phyloP scores from a whole-genome alignment of 306 rosid genomes.

The cucumber (Cucumis sativus) region DNA sequence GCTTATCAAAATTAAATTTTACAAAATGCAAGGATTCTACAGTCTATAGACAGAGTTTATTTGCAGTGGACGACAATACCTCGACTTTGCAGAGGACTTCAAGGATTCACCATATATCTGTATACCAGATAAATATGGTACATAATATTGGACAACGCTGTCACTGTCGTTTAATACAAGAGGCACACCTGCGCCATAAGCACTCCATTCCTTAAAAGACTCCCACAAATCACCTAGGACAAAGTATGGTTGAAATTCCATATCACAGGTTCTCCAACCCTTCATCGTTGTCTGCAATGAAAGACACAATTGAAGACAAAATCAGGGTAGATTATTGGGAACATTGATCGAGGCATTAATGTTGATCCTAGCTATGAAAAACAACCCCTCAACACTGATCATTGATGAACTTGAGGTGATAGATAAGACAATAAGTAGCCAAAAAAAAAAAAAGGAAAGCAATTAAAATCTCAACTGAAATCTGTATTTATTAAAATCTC shows the following conservation, averaged over 20 bases:
- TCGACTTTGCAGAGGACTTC: conserved; percentile 35
- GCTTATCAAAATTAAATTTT: neutral
- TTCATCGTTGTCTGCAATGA: conserved; percentile 46
- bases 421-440: neutral
- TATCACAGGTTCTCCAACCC: conserved; percentile 30
- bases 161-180: conserved; percentile 59
- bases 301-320: neutral
- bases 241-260: conserved; percentile 58
- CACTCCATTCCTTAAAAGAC: conserved; percentile 87
- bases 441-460: neutral
- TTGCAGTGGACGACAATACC: conserved; percentile 26
- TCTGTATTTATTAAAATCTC: neutral
- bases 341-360: neutral
- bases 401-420: neutral
- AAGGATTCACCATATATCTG: conserved; percentile 47
- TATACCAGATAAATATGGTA: conserved; percentile 74
- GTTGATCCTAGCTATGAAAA: neutral
- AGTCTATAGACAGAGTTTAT: neutral
- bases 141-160: conserved; percentile 71
- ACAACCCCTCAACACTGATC: neutral
- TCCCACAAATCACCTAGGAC: conserved; percentile 81
- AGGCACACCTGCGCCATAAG: conserved; percentile 93
- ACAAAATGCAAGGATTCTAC: neutral
- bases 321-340: neutral
- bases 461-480: neutral